Base-by-base conservation (phyloP, 352 stramenopile species). In the Globisporangium takayamanum region DNA sequence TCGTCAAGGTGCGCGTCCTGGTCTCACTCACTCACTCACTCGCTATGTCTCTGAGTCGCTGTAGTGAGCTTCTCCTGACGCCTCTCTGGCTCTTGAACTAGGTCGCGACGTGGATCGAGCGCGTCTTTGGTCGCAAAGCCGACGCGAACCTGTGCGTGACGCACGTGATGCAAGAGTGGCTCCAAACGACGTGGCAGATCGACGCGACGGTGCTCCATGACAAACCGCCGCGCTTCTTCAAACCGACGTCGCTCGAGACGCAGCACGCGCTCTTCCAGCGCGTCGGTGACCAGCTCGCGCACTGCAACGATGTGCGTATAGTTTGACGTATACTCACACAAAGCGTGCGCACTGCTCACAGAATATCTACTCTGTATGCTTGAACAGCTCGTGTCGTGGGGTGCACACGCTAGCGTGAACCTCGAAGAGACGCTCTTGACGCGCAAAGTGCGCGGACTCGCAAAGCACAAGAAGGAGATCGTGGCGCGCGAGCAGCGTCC, bases 91-190 rank as follows among this genome's bases (percentile, higher is more conserved):
- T 59, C 50, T 55, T 55, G 12, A 41, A 44, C 33, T 56, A 93
- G 81, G 60, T 96, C n/a, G 82, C 89, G 25, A 85, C 72, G 53
- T 86, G 73, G 72, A 79, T 95, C 50, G 91, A 97, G 67, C 69
- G 78, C 15, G 73, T 94, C 14, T 95, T 99, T 58, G 96, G 92
- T 26, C 77, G 82, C 45, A 85, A 88, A 53, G 95, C 92, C 11
- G 90, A 98, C 69, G 85, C 83, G 50, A 97, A 99, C 73, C 81
- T 99, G 33, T 98, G 90, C 64, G 97, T 99, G 39, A 99, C 97
- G 18, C 60, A 88, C 30, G 95, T 92, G 12, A 99, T 99, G 95
- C 87, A 97, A 64, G 60, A 74, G 10, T 99, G 92, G 89, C 67
- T 99, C 10, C 51, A 69, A 46, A 67, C 94, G 0, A 86, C 96